Evolutionary conservation across 371 early-diverging fungal species (phyloP), one percentile per base, ranked within the genome.

Genomic region (Apophysomyces ossiformis): DNA sequence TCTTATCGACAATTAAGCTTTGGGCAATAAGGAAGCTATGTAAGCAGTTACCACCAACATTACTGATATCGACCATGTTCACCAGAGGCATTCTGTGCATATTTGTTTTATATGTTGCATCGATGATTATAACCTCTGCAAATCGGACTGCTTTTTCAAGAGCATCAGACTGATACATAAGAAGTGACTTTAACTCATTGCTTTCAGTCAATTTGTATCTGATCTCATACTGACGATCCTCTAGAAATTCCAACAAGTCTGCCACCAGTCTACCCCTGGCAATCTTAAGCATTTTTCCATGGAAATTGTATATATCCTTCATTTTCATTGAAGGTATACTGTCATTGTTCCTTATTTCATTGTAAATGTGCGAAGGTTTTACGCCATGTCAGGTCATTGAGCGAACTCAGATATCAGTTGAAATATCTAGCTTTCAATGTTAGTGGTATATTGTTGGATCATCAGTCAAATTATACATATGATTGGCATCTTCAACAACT

Each of bases 21-120:
- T 21, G 21, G 21, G 21, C 21, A 21, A 21, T 21, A 21, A 21
- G 21, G 21, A 21, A 21, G 21, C 21, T 21, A 21, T 1, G 21
- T 21, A 21, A 21, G 21, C 21, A 1, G 21, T 21, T n/a, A n/a
- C 46, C 46, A 46, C 2, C 46, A 6, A 46, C 6, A 32, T 82
- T 72, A 61, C 83, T 83, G 6, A 86, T 83, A 45, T 85, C 85
- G 15, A 83, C 82, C n/a, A 88, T 70, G 72, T 88, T 87, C 21
- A 81, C 68, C 16, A 85, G 70, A 1, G 76, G 85, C 86, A 89
- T 84, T 64, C 83, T 81, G 69, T 84, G 85, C 16, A 63, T 58
- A 26, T 74, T 78, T 13, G 71, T 64, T 16, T 72, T 63, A 54
- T 82, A 74, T 7, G 84, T 86, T 37, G 87, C 75, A 26, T 73